Evolutionary conservation across 169 alveolate species (phyloP).

Genomic region (Miamiensis avidus): DNA sequence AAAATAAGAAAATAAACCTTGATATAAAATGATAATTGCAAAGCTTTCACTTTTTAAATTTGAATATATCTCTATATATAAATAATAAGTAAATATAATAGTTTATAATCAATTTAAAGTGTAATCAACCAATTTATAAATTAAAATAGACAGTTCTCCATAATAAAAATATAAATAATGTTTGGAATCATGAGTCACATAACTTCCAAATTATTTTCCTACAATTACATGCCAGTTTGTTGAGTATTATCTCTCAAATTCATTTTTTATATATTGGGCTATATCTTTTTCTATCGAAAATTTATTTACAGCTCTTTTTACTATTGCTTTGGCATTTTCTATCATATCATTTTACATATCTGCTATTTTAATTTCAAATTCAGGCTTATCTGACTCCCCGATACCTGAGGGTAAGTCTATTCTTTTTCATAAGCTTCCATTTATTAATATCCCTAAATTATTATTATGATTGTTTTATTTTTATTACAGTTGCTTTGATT

Average conservation of each 20-base stretch:
- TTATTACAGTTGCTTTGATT: too few species aligned
- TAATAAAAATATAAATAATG: constrained; percentile 87
- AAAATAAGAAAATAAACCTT: too few species aligned
- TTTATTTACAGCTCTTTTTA: constrained; percentile 60
- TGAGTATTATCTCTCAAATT: constrained; percentile 86
- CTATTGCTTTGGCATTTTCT: constrained; percentile 69
- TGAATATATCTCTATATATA: neutral
- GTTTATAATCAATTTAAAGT: neutral
- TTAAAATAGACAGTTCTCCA: constrained; percentile 86
- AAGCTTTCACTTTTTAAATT: neutral
- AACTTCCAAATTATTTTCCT: constrained; percentile 86
- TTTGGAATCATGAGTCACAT: constrained; percentile 85
- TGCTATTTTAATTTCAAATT: constrained; percentile 58
- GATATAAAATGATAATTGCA: too few species aligned
- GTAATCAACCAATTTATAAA: constrained; percentile 54
- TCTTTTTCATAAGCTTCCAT: neutral
- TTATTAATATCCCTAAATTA: too few species aligned
- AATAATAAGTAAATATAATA: neutral
- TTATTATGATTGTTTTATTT: too few species aligned
- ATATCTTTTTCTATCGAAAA: constrained; percentile 84
- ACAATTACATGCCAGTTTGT: constrained; percentile 92
- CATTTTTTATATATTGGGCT: constrained; percentile 79
- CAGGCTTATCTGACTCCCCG: constrained; percentile 40
- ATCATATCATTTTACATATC: constrained; percentile 70
- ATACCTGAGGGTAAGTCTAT: neutral